Evolutionary conservation across 2,329 filamentous ascomycete species (phyloP), one percentile per base, ranked within the genome.

Genomic region (Tympanopsis confertula): DNA sequence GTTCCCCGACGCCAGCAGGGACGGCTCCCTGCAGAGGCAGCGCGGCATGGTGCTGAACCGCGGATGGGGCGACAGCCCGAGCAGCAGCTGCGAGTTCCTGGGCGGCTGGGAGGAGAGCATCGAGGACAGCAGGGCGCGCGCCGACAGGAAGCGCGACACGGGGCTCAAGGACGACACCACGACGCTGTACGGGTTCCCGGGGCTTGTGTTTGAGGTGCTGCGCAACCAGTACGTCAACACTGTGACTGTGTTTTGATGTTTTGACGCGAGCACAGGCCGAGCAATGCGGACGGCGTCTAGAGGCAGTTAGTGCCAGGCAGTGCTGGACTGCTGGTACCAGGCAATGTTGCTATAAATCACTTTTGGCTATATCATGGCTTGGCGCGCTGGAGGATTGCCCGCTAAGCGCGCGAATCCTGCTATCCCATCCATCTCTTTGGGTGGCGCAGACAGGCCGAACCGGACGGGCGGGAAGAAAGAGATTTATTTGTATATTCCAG

Each of bases 201-300:
- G 91, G 0, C 63, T 96, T 57, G 77, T 95, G 35, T 96, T 98
- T 62, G 91, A 98, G 61, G 89, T 98, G 19, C 61, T 96, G 57
- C 88, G 85, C 74, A 95, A 94, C 53, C 87, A 85, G 3, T 81
- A 78, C 43, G 84, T 98, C 18, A 93, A 86, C 57, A 83, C 85
- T 19, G 66, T 96, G 55, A 96, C 89, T 7, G 78, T 94, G 18
- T 94, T 88, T 63, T 94, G 55, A 73, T n/a, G n/a, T n/a, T n/a
- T n/a, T n/a, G n/a, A n/a, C n/a, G n/a, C n/a, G n/a, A n/a, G n/a
- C n/a, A n/a, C n/a, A n/a, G n/a, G n/a, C n/a, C n/a, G n/a, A n/a
- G n/a, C n/a, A n/a, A n/a, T n/a, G n/a, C n/a, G n/a, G n/a, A n/a
- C n/a, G n/a, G n/a, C n/a, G n/a, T n/a, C n/a, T n/a, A n/a, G n/a